Conservation (phyloP, 306 rosid species). For the Begonia masoniana region DNA sequence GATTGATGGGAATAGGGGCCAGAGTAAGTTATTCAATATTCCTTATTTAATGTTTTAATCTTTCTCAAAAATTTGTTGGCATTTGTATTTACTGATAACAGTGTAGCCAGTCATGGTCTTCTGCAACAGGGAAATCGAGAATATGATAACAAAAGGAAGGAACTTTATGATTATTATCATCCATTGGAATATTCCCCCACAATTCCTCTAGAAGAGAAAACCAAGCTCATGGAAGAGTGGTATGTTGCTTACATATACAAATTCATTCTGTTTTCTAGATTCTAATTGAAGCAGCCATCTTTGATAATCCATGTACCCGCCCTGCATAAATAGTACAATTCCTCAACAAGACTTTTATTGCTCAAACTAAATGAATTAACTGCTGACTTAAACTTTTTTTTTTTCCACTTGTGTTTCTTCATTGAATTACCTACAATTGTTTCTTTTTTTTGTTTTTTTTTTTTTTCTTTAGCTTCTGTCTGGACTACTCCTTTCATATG, state of each 20-base stretch:
- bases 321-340: not conserved
- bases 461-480: not conserved
- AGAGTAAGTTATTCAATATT: slow-evolving; percentile 31
- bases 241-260: slow-evolving; percentile 9
- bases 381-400: not conserved
- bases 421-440: not conserved
- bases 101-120: slow-evolving; percentile 77
- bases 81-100: slow-evolving; percentile 8
- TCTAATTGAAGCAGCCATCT: no score
- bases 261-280: no score
- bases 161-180: slow-evolving; percentile 60
- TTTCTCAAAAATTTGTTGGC: slow-evolving; percentile 1
- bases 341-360: not conserved
- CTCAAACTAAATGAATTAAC: not conserved
- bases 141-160: slow-evolving; percentile 55
- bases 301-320: no score
- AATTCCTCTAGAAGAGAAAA: slow-evolving; percentile 62
- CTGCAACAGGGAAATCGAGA: slow-evolving; percentile 69
- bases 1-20: slow-evolving; percentile 74
- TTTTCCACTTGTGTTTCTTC: not conserved
- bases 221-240: slow-evolving; percentile 96
- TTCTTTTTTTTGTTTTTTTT: not conserved
- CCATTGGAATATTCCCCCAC: slow-evolving; percentile 76
- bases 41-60: not conserved
- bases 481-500: slow-evolving; percentile 6